Evolutionary conservation across 176 grass and related monocot species (phyloP).

Genomic region (Aegilops longissima): DNA sequence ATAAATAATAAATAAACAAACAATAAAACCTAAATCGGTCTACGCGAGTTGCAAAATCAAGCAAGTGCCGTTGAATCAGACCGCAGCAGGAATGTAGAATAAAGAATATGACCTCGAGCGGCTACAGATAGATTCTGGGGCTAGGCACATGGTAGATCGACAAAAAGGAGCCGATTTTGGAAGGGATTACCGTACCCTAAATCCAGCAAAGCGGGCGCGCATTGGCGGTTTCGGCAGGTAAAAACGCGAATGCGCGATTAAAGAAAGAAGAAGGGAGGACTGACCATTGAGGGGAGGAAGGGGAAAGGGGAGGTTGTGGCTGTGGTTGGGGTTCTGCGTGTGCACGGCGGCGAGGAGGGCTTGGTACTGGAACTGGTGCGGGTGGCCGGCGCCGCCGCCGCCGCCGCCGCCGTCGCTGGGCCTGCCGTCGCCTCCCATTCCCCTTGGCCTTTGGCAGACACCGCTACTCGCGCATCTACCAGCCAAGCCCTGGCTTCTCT

Average conservation of each 20-base stretch:
- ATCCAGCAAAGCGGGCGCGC: neutral
- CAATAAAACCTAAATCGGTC: slow-evolving; percentile 11
- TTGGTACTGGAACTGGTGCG: slow-evolving; percentile 46
- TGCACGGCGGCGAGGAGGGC: slow-evolving; percentile 47
- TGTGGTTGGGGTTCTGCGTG: slow-evolving; percentile 34
- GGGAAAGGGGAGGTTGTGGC: slow-evolving; percentile 30
- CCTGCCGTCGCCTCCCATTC: slow-evolving; percentile 34
- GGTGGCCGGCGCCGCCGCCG: slow-evolving; percentile 5
- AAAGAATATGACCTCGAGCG: slow-evolving; percentile 3
- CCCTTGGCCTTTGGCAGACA: slow-evolving; percentile 4
- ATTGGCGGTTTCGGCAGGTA: neutral
- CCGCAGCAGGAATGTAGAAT: neutral
- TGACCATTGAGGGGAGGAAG: slow-evolving; percentile 37
- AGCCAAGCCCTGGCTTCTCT: slow-evolving; percentile 7
- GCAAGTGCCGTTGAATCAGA: neutral
- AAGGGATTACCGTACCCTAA: slow-evolving; percentile 1
- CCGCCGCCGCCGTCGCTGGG: neutral
- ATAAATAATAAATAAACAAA: neutral
- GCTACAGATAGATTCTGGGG: neutral
- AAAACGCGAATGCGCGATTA: neutral
- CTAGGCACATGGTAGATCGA: slow-evolving; percentile 13
- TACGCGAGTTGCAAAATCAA: neutral
- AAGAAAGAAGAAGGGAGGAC: neutral
- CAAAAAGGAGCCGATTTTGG: slow-evolving; percentile 1
- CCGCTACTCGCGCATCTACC: slow-evolving; percentile 26